Evolutionary conservation across 108 stramenopile genomes (phyloP).

Genomic region (Cyclotella atomus): DNA sequence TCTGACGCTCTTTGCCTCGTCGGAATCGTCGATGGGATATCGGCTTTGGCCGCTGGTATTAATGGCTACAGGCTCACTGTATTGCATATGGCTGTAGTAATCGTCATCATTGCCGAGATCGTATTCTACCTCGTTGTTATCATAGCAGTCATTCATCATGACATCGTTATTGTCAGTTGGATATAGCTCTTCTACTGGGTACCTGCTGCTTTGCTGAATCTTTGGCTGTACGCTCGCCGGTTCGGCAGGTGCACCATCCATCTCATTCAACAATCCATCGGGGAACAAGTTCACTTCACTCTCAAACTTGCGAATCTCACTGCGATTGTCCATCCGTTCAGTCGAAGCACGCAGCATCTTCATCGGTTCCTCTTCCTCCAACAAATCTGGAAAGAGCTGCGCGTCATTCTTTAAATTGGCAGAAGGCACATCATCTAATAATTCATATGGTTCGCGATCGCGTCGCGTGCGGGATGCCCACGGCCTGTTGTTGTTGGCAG

Average conservation of each 20-base stretch:
- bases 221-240: not conserved
- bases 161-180: conserved; percentile 24
- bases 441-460: conserved; percentile 15
- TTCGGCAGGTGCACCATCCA: not conserved
- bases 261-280: conserved; percentile 9
- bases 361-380: not conserved
- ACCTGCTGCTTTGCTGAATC: conserved; percentile 2
- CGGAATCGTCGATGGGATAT: conserved; percentile 18
- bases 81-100: conserved; percentile 17
- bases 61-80: conserved; percentile 8
- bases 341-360: not conserved
- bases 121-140: not conserved
- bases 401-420: not conserved
- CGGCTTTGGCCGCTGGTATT: not conserved
- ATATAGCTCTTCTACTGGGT: conserved; percentile 46
- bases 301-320: not conserved
- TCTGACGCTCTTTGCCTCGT: no score
- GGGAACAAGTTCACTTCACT: conserved; percentile 1
- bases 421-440: conserved; percentile 19
- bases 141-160: not conserved
- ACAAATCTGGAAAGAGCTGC: conserved; percentile 2
- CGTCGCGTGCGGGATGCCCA: not conserved
- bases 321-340: not conserved
- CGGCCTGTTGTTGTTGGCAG: not conserved
- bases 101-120: conserved; percentile 5